Conservation (phyloP, 768 basidiomycete genomes). For the Mycena belliarum region DNA sequence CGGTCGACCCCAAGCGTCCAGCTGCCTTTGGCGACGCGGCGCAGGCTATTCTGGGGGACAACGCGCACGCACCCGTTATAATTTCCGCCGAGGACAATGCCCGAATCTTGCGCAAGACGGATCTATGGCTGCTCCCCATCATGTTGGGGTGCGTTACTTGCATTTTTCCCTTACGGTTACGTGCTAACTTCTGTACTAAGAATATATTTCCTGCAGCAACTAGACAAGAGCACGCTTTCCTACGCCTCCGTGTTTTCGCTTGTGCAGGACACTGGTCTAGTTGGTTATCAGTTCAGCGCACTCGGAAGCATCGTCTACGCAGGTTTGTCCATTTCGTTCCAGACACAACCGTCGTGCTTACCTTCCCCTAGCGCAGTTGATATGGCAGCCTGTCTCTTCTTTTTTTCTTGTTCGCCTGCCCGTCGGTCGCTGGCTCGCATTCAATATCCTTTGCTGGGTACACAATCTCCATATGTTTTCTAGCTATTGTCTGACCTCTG, state of each 20-base stretch:
- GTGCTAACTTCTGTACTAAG: not conserved
- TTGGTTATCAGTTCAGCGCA: constrained; percentile 18
- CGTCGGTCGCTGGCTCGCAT: constrained; percentile 29
- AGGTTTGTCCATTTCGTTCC: not conserved
- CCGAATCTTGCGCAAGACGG: constrained; percentile 22
- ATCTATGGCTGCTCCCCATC: constrained; percentile 16
- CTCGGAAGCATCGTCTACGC: constrained; percentile 21
- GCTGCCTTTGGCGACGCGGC: constrained; percentile 18
- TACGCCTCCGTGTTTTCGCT: constrained; percentile 21
- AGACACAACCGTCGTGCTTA: not conserved
- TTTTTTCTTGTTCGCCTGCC: constrained; percentile 27
- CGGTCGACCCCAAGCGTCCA: constrained; percentile 8
- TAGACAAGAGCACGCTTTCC: constrained; percentile 21
- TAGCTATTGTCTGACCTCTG: not conserved
- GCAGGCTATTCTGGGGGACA: constrained; percentile 15
- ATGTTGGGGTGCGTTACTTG: constrained; percentile 14
- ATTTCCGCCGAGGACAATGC: constrained; percentile 21
- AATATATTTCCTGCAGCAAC: constrained; percentile 22
- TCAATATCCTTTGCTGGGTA: constrained; percentile 37
- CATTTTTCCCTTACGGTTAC: not conserved
- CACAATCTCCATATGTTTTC: not conserved
- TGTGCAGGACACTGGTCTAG: constrained; percentile 6
- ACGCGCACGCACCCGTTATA: constrained; percentile 10
- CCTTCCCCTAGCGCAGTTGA: constrained; percentile 13
- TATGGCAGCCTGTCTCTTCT: constrained; percentile 22